Percentiles rank a stretch among this genome's conserved stretches.
Evolutionary conservation across 495 filamentous ascomycete genomes (phyloP).

Genomic region (Rostrohypoxylon terebratum): DNA sequence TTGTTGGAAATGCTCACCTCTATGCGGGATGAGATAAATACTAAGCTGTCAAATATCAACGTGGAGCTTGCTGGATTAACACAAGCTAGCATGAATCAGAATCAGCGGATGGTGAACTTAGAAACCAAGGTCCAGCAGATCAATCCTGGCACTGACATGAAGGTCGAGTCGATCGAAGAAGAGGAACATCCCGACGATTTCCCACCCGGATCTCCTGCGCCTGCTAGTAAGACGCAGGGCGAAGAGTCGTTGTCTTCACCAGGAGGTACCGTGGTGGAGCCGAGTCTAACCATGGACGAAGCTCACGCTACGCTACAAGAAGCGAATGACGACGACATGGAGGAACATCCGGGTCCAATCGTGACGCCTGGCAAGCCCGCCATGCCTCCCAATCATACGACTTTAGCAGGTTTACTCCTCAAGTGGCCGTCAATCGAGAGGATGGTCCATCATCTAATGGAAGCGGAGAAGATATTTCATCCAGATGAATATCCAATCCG

Average conservation of each 20-base stretch:
- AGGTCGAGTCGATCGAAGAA: conserved; percentile 49
- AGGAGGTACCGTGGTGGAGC: conserved; percentile 45
- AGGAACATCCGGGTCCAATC: conserved; percentile 59
- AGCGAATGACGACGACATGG: conserved; percentile 57
- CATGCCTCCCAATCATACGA: conserved; percentile 83
- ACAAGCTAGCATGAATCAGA: conserved; percentile 33
- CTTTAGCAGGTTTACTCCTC: conserved; percentile 81
- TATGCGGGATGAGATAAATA: conserved; percentile 51
- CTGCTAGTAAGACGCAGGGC: conserved; percentile 34
- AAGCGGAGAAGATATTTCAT: conserved; percentile 67
- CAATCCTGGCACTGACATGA: conserved; percentile 44
- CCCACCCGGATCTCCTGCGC: conserved; percentile 36
- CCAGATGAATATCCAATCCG: conserved; percentile 73
- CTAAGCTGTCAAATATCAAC: conserved; percentile 31
- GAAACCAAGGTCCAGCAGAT: conserved; percentile 41
- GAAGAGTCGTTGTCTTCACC: conserved; percentile 47
- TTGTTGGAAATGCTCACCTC: conserved; percentile 58
- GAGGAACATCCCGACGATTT: conserved; percentile 36
- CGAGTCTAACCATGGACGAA: conserved; percentile 47
- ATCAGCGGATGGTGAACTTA: conserved; percentile 41
- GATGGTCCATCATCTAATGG: conserved; percentile 61
- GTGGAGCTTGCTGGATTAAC: conserved; percentile 29
- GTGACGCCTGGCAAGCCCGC: conserved; percentile 67
- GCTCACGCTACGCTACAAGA: conserved; percentile 50
- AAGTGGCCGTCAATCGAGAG: conserved; percentile 73